A percentile compares a stretch with the other conserved stretches of the same genome.
Conservation (phyloP, 1,284 basidiomycete genomes). For the Microbotryum silenes-acaulis region DNA sequence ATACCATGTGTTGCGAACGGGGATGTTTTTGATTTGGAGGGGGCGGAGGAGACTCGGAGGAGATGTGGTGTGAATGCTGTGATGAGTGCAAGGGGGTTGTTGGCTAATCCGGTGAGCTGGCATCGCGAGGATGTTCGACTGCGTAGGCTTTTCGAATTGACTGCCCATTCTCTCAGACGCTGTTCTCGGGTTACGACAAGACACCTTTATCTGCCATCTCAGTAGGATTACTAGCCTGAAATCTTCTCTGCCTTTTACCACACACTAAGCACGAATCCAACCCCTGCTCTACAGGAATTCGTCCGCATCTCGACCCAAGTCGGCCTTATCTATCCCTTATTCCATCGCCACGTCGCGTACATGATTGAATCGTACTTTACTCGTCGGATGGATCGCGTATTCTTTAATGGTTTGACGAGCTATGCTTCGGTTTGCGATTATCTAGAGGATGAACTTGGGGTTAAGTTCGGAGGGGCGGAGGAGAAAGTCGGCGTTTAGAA, state of each 20-base stretch:
- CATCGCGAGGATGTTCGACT: background rate
- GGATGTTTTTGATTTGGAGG: slow-evolving; percentile 49
- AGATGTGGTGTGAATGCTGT: slow-evolving; percentile 49
- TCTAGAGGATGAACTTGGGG: slow-evolving; percentile 35
- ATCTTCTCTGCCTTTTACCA: background rate
- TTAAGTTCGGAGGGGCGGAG: background rate
- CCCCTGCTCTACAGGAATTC: slow-evolving; percentile 40
- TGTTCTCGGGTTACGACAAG: slow-evolving; percentile 49
- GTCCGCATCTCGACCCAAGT: slow-evolving; percentile 45
- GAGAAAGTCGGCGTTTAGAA: background rate
- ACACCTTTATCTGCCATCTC: slow-evolving; percentile 49
- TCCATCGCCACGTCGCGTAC: slow-evolving; percentile 49
- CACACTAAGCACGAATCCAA: background rate
- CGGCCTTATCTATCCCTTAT: slow-evolving; percentile 48
- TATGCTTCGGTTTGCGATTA: slow-evolving; percentile 48
- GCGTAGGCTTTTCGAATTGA: no score
- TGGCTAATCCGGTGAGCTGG: slow-evolving; percentile 50
- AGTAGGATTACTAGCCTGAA: slow-evolving; percentile 27
- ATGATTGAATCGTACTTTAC: slow-evolving; percentile 50
- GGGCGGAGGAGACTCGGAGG: slow-evolving; percentile 45
- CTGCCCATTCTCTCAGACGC: slow-evolving; percentile 38
- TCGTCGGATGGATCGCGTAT: slow-evolving; percentile 45
- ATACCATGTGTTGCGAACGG: slow-evolving; percentile 54
- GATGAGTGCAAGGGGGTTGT: slow-evolving; percentile 53
- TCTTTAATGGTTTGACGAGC: slow-evolving; percentile 49